A percentile compares a stretch with the other conserved stretches of the same genome.
Evolutionary conservation across 768 basidiomycete species (phyloP).

Genomic region (Mycena vitilis): DNA sequence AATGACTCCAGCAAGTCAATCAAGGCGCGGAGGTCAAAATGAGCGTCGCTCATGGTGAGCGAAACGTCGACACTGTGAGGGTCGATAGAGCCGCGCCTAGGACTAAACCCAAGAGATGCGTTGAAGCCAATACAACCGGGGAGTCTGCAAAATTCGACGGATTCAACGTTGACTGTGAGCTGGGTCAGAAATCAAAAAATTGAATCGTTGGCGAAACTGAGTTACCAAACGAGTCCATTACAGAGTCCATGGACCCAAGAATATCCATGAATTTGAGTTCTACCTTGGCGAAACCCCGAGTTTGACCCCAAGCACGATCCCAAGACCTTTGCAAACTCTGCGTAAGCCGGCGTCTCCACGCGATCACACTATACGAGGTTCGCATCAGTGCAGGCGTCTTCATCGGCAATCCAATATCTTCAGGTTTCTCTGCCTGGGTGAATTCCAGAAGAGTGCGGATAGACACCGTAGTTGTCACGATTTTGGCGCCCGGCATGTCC

Average conservation of each 20-base stretch:
- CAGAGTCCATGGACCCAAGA: constrained; percentile 53
- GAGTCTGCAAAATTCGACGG: constrained; percentile 30
- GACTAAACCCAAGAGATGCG: constrained; percentile 33
- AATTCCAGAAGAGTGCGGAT: constrained; percentile 69
- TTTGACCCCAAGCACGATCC: constrained; percentile 75
- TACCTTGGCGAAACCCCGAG: constrained; percentile 66
- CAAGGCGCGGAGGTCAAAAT: constrained; percentile 28
- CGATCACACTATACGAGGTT: constrained; percentile 61
- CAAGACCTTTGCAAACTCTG: constrained; percentile 73
- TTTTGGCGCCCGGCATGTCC: constrained; percentile 61
- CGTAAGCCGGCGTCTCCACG: constrained; percentile 73
- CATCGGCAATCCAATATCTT: constrained; percentile 39
- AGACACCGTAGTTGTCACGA: constrained; percentile 62
- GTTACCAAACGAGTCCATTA: constrained; percentile 44
- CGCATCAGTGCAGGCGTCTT: constrained; percentile 39
- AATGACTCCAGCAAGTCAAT: constrained; percentile 28
- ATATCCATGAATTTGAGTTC: constrained; percentile 62
- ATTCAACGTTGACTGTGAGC: not conserved
- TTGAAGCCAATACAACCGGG: constrained; percentile 35
- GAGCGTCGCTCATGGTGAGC: constrained; percentile 25
- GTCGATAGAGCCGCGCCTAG: constrained; percentile 29
- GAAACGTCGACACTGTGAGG: constrained; percentile 32
- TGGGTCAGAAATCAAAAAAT: constrained; percentile 24
- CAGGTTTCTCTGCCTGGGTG: constrained; percentile 57
- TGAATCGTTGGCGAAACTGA: constrained; percentile 12